Conservation (phyloP, 1,284 basidiomycete species). For the Boletellus deceptivus region DNA sequence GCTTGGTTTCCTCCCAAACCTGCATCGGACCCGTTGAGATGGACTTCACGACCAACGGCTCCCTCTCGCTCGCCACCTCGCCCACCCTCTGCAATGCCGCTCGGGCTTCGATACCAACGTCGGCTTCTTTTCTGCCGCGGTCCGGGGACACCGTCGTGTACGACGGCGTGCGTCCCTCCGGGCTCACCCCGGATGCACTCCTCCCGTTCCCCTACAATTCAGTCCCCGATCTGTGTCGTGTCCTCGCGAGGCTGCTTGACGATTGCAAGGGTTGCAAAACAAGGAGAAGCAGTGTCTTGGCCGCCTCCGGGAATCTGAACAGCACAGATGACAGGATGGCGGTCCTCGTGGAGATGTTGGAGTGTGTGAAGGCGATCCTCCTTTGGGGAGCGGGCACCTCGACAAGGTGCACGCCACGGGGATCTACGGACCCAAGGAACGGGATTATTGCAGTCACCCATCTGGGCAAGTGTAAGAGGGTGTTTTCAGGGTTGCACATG, state of each 20-base stretch:
- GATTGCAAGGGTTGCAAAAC: constrained; percentile 41
- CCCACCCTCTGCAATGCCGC: constrained; percentile 50
- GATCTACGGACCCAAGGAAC: constrained; percentile 76
- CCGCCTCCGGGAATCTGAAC: constrained; percentile 90
- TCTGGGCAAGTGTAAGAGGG: constrained; percentile 56
- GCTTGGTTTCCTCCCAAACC: too few relatives aligned
- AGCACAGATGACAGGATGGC: constrained; percentile 95
- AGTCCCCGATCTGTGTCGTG: constrained; percentile 45
- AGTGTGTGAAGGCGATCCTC: constrained; percentile 59
- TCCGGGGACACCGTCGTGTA: constrained; percentile 76
- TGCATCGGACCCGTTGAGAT: constrained; percentile 25
- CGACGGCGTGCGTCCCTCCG: constrained; percentile 80
- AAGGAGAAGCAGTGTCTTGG: constrained; percentile 52
- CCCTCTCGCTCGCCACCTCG: constrained; percentile 80
- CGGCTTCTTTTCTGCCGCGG: constrained; percentile 78
- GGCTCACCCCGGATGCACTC: constrained; percentile 41
- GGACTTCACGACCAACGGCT: constrained; percentile 93
- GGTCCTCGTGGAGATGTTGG: constrained; percentile 67
- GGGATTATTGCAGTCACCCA: constrained; percentile 66
- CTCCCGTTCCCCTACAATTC: constrained; percentile 77
- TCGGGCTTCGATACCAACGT: constrained; percentile 92
- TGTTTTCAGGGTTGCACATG: constrained; percentile 66
- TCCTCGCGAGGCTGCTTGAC: constrained; percentile 38
- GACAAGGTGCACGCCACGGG: constrained; percentile 91
- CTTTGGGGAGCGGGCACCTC: constrained; percentile 60